Evolutionary conservation across 2,329 filamentous ascomycete genomes (phyloP).

Genomic region (Arthroderma sp.): DNA sequence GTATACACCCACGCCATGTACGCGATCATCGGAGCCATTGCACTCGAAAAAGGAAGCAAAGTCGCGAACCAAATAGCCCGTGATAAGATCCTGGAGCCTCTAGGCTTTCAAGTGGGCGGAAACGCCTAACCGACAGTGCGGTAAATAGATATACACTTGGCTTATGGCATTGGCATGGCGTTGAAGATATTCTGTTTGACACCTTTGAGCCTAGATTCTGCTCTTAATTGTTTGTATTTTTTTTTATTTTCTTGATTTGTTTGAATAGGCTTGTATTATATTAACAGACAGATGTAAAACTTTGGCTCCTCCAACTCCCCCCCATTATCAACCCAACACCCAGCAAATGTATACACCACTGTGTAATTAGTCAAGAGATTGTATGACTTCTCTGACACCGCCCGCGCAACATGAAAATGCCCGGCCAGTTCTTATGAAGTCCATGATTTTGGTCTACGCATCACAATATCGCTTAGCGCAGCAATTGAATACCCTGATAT

Average conservation of each 20-base stretch:
- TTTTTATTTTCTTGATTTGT: background rate
- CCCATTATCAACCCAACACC: background rate
- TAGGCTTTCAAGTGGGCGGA: conserved; percentile 29
- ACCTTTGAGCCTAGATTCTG: background rate
- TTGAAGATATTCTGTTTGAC: conserved; percentile 6
- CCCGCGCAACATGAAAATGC: conserved; percentile 55
- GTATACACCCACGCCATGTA: conserved; percentile 69
- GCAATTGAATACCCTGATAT: conserved; percentile 47
- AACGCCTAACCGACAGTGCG: conserved; percentile 14
- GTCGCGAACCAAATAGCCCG: conserved; percentile 62
- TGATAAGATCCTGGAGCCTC: conserved; percentile 57
- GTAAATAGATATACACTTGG: conserved; percentile 11
- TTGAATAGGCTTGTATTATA: conserved; percentile 6
- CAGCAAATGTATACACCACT: background rate
- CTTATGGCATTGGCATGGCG: conserved; percentile 15
- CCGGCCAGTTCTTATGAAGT: conserved; percentile 64
- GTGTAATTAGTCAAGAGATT: conserved; percentile 30
- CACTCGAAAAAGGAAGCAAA: conserved; percentile 74
- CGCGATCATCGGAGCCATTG: conserved; percentile 76
- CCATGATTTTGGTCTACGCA: conserved; percentile 45
- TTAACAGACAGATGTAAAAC: conserved; percentile 3
- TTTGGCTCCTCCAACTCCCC: background rate
- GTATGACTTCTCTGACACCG: conserved; percentile 76
- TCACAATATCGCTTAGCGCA: conserved; percentile 51
- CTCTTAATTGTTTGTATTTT: conserved; percentile 6